These are phyloP conservation scores for Dactylellina drechsleri DNA, from an alignment of 2,329 filamentous ascomycete species.

Conservation along the genomic window DNA sequence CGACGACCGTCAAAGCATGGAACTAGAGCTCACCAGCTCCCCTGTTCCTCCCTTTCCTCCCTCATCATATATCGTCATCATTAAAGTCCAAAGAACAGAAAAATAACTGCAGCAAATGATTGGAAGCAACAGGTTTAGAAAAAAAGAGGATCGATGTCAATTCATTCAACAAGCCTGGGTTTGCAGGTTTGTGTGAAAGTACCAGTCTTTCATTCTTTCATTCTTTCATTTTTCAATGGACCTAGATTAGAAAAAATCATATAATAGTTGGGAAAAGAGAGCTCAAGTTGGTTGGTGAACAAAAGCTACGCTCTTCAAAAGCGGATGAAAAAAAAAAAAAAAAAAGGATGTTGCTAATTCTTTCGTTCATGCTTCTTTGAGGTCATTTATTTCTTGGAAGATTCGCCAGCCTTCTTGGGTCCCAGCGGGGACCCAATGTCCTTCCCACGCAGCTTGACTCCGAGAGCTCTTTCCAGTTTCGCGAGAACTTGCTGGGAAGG, in stretches of 20 bases:
- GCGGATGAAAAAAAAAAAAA: no score
- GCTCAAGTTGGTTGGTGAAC: no score
- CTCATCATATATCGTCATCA: no score
- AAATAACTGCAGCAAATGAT: neutral
- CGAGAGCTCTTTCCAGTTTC: slow-evolving; percentile 83
- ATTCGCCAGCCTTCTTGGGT: slow-evolving; percentile 69
- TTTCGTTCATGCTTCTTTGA: no score
- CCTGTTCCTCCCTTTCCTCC: neutral
- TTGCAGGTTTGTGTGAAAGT: neutral
- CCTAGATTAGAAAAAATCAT: neutral
- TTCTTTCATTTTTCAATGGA: slow-evolving; percentile 4
- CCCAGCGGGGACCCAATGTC: slow-evolving; percentile 86
- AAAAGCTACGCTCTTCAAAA: no score
- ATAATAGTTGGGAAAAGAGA: no score
- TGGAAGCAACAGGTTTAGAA: no score
- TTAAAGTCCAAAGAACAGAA: neutral
- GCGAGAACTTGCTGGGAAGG: slow-evolving; percentile 85
- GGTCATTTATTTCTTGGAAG: slow-evolving; percentile 21
- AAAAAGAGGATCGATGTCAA: neutral
- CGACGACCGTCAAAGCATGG: slow-evolving; percentile 7
- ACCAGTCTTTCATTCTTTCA: slow-evolving; percentile 8
- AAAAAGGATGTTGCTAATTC: no score
- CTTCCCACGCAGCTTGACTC: slow-evolving; percentile 84
- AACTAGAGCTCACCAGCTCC: neutral
- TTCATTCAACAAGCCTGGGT: neutral